Evolutionary conservation across 1,284 basidiomycete genomes (phyloP).

Genomic region (Cryptococcus neoformans): DNA sequence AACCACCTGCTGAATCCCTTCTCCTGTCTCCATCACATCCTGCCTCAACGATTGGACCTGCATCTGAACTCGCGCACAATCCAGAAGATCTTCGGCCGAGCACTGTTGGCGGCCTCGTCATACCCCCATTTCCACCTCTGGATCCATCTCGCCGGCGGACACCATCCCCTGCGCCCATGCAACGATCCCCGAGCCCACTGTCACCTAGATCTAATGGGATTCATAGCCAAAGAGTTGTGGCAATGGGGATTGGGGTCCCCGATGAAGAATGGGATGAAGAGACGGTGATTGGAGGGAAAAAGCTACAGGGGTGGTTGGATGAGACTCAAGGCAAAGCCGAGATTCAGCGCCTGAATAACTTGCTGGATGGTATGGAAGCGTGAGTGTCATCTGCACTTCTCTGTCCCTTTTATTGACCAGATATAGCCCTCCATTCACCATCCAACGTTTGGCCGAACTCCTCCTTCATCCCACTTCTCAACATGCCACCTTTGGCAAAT

Average conservation of each 20-base stretch:
- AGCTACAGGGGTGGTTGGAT: conserved; percentile 54
- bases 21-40: conserved; percentile 46
- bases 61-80: conserved; percentile 9
- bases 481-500: conserved; percentile 81
- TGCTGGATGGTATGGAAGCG: conserved; percentile 65
- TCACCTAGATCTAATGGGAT: conserved; percentile 13
- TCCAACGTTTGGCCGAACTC: conserved; percentile 89
- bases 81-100: conserved; percentile 32
- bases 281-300: conserved; percentile 52
- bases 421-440: conserved; percentile 76
- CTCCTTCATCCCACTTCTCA: conserved; percentile 64
- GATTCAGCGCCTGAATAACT: conserved; percentile 59
- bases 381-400: conserved; percentile 13
- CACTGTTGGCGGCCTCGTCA: conserved; percentile 62
- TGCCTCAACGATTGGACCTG: conserved; percentile 21
- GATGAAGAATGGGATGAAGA: conserved; percentile 44
- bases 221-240: conserved; percentile 1
- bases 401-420: neutral
- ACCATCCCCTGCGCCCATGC: neutral
- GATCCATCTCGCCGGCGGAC: conserved; percentile 46
- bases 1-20: conserved; percentile 19
- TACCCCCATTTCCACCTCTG: conserved; percentile 74
- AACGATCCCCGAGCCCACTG: too few relatives aligned
- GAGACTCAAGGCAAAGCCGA: conserved; percentile 62
- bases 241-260: conserved; percentile 6